Evolutionary conservation across 1,284 basidiomycete genomes (phyloP).

Genomic region (Vanrija sp.): DNA sequence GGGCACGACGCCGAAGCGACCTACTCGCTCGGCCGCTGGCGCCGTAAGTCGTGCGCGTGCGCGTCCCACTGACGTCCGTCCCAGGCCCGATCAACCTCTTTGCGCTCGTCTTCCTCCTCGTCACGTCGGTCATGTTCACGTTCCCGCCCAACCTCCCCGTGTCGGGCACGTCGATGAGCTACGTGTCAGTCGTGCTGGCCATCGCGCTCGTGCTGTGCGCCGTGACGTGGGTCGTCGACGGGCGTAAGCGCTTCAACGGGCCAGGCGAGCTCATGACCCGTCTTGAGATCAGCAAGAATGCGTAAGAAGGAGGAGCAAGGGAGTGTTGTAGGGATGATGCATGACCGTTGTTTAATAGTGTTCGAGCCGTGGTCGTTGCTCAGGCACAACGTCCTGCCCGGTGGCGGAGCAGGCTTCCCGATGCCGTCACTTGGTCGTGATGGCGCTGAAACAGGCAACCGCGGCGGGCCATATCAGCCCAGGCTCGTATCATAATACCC

Average conservation of each 20-base stretch:
- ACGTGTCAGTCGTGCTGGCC: conserved; percentile 42
- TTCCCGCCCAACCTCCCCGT: conserved; percentile 52
- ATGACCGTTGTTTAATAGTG: too few relatives aligned
- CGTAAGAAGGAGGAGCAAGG: conserved; percentile 46
- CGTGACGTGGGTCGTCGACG: conserved; percentile 44
- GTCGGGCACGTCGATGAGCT: conserved; percentile 50
- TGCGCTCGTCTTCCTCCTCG: conserved; percentile 45
- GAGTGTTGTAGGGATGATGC: conserved; percentile 14
- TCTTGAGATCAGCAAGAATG: conserved; percentile 67
- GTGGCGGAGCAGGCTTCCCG: too few relatives aligned
- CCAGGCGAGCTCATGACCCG: conserved; percentile 40
- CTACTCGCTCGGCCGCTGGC: conserved; percentile 35
- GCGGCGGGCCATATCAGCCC: too few relatives aligned
- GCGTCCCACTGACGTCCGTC: conserved; percentile 27
- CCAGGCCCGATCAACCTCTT: conserved; percentile 42
- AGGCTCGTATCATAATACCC: too few relatives aligned
- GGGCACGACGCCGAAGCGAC: conserved; percentile 29
- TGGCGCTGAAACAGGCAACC: too few relatives aligned
- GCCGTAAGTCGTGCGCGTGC: conserved; percentile 19
- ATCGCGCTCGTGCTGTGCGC: conserved; percentile 34
- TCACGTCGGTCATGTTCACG: conserved; percentile 53
- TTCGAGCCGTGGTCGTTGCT: too few relatives aligned
- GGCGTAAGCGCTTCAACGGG: conserved; percentile 44
- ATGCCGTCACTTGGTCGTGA: too few relatives aligned
- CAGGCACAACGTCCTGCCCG: too few relatives aligned